Base-by-base conservation (phyloP, 805 yeast species). In the Yamadazyma kitorensis region DNA sequence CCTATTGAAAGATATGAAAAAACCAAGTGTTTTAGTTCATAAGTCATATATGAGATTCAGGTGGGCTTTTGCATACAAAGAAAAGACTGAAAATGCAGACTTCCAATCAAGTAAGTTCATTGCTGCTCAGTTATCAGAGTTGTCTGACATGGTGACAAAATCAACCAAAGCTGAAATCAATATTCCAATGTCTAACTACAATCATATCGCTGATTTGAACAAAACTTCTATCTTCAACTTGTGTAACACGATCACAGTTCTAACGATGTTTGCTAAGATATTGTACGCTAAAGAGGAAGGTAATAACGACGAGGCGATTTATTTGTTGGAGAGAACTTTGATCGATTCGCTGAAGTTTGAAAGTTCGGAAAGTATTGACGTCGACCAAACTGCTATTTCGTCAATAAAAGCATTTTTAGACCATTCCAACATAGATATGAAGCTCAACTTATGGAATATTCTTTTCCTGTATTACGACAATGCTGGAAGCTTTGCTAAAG, bases 371-470 rank as follows among this genome's bases (percentile, higher is more conserved):
- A 14, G 33, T 11, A 27, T 17, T 17, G 34, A 24, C 12, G 18
- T 17, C 4, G 39, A 31, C 17, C 30, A 38, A 16, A 41, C 40
- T 2, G 60, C 68, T 0, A 45, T 64, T 6, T 17, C 33, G 5
- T 78, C 88, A 6, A 79, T 87, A 54, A 64, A 70, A 15, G 55
- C 63, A 9, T 86, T 91, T 49, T 63, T 93, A 11, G 58, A 65
- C 3, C 65, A 63, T 9, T 78, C 94, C 0, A 76, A 93, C 0
- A 62, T 82, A 15, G 81, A 76, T 15, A 70, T 87, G 52, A 76
- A 75, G 36, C 59, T 88, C 24, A 80, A 80, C 34, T 58, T 93
- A 2, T 89, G 97, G 95, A 76, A 75, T 20, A 69, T 82, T 16
- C 61, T 89, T 12, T 68, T 86, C 30, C 76, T 72, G 42, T 71